Base-by-base conservation (phyloP, 495 filamentous ascomycete species). In the Aspergillus haitiensis region DNA sequence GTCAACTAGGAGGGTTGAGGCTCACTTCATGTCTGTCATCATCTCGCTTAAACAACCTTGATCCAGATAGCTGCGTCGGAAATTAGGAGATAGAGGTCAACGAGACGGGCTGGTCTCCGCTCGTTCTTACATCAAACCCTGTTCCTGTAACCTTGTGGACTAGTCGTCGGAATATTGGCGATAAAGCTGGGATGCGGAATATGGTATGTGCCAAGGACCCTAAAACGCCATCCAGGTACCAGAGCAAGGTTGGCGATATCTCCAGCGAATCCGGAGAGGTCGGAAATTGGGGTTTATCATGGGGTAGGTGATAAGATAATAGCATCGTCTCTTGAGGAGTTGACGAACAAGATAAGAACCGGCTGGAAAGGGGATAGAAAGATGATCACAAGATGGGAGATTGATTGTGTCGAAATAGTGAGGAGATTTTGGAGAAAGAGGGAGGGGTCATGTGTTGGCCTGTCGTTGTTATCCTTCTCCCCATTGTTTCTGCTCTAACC, bases 231-330 rank as follows among this genome's bases (percentile, higher is more conserved):
- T 15, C 21, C 44, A 47, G 44, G 44, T 8, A 47, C 44, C 9
- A 37, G 3, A 5, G 45, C 36, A 27, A 36, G n/a, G 50, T 6
- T 36, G 13, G 11, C n/a, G 44, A 47, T 61, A 61, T 61, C 59
- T 61, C 59, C 47, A 56, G 36, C 59, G 59, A 61, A 61, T 61
- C 59, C 52, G 45, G 13, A 18, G 47, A 18, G 1, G 18, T 27
- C 13, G 37, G 37, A 27, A 15, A 36, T 56, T 3, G 59, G 59
- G 31, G 52, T 55, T 45, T 45, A 61, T 52, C 46, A 46, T 33
- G 47, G 35, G 32, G 45, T 32, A 48, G 58, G 44, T 47, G 44
- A 60, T 60, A 60, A 60, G 58, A n/a, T 3, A 46, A 16, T 18
- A 15, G 15, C 3, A 18, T 9, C 27, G n/a, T 47, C 27, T 18